These are phyloP conservation scores for Mychonastes homosphaera DNA, from an alignment of 139 green algal species.

Conservation along the genomic window DNA sequence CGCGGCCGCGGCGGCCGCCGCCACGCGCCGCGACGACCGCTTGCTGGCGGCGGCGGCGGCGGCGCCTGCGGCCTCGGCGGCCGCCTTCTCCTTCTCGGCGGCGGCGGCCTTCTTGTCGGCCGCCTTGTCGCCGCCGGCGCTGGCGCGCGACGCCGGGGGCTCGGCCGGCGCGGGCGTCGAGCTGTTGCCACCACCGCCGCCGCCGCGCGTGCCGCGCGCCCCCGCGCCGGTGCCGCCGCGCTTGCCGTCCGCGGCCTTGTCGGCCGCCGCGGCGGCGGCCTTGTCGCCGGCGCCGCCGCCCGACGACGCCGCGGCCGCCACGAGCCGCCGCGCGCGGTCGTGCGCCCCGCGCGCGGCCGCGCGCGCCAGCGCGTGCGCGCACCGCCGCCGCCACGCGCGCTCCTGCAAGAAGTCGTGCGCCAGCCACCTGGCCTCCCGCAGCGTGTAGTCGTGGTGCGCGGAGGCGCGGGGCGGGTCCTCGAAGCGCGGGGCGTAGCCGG, in stretches of 20 bases:
- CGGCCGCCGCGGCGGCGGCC: not conserved
- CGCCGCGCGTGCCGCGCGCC: not conserved
- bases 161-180: not conserved
- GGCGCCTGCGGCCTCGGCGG: not conserved
- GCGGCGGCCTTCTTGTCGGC: not conserved
- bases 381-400: conserved; percentile 45
- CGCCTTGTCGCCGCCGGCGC: not conserved
- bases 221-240: not conserved
- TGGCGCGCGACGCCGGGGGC: not conserved
- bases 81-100: not conserved
- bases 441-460: conserved; percentile 41
- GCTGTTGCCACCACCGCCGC: not conserved
- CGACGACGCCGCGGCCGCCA: not conserved
- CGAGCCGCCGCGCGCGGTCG: not conserved
- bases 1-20: not conserved
- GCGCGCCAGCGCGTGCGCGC: conserved; percentile 23
- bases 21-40: not conserved
- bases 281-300: conserved; percentile 1
- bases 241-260: conserved; percentile 4
- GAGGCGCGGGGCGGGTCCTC: conserved; percentile 29
- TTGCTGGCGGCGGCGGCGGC: not conserved
- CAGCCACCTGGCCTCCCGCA: conserved; percentile 55
- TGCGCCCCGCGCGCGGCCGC: conserved; percentile 27
- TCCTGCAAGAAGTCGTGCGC: conserved; percentile 49
- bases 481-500: conserved; percentile 27